A percentile compares a stretch with the other conserved stretches of the same genome.
Conservation (phyloP, 2,329 filamentous ascomycete species). For the Penicillium thymicola region DNA sequence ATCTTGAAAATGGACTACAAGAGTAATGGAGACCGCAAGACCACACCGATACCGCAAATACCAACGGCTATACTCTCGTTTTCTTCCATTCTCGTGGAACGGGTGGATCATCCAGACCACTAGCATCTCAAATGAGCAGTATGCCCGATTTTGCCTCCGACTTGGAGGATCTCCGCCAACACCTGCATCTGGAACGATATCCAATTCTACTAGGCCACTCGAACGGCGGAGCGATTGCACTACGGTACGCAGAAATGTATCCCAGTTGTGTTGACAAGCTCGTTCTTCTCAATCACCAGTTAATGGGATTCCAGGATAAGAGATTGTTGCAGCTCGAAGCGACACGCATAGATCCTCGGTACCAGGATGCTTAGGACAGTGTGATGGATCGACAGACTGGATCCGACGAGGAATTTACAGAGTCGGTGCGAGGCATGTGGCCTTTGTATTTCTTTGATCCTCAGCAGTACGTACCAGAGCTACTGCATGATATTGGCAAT, state of each 20-base stretch:
- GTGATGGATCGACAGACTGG: neutral
- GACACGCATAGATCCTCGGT: neutral
- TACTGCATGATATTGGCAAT: neutral
- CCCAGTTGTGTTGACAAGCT: neutral
- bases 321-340: neutral
- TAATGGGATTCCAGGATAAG: neutral
- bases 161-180: neutral
- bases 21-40: neutral
- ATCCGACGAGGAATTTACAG: neutral
- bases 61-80: neutral
- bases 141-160: conserved; percentile 2
- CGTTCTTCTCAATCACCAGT: neutral
- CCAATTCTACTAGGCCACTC: neutral
- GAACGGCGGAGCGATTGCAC: neutral
- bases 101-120: neutral
- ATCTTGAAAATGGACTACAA: neutral
- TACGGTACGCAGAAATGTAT: conserved; percentile 2
- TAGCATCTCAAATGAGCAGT: neutral
- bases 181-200: neutral
- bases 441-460: conserved; percentile 1
- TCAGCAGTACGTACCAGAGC: neutral
- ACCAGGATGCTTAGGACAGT: neutral
- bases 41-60: neutral
- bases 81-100: conserved; percentile 2
- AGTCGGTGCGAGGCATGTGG: neutral